Evolutionary conservation across 768 basidiomycete species (phyloP), one percentile per base, ranked within the genome.

Genomic region (Porphyrellus cyaneotinctus): DNA sequence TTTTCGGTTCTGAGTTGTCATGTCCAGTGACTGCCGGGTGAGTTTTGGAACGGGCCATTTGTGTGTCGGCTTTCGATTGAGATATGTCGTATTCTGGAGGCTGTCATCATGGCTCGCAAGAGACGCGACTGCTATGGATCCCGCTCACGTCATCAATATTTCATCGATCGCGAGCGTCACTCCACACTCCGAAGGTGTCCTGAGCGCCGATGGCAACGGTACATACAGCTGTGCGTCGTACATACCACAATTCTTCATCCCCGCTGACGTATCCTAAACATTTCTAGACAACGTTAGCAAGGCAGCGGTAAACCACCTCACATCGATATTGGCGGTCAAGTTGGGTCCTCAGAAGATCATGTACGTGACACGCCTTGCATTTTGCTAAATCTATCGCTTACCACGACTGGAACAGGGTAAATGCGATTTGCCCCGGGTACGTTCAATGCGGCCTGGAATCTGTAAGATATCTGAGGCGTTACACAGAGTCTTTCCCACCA

Each of bases 221-320:
- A 81, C 85, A 9, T 93, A 86, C 84, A 84, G 83, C 62, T 92
- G 89, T 91, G 57, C 52, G 88, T 81, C 17, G 9, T 30, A 18
- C n/a, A n/a, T 39, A 4, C 20, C 33, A 32, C 37, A 28, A 32
- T 28, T 33, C 2, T 12, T 26, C 23, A 9, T 15, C n/a, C n/a
- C 30, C 39, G 43, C 55, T 56, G 42, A 38, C 13, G 6, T 22
- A 15, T 44, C 39, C 33, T 24, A n/a, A n/a, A n/a, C n/a, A 9
- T 57, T 20, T 33, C 18, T 23, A 92, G 89, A 92, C 65, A 80
- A 83, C 59, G 75, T 88, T 8, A 90, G 88, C 68, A 92, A 92
- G 70, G 90, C 90, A n/a, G 88, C 88, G 26, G 82, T 87, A 17
- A 91, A 91, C 70, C 89, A 91, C 58, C 80, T 93, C 42, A 91